Evolutionary conservation across 1,284 basidiomycete species (phyloP), one percentile per base, ranked within the genome.

Genomic region (Kwoniella shivajii): DNA sequence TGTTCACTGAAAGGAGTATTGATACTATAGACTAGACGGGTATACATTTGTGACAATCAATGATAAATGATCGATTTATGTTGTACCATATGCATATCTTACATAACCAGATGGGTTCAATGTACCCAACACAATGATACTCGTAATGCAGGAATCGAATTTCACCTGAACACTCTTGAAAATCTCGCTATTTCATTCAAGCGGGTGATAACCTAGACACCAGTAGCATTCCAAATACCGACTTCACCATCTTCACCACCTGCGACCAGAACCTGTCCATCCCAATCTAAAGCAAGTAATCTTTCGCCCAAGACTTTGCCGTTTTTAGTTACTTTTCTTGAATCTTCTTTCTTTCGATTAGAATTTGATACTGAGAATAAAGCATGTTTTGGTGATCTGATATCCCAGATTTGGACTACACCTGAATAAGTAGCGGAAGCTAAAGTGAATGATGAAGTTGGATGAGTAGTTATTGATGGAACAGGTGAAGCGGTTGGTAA

Each of bases 391-490:
- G 80, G 79, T 27, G 77, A 79, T 33, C 92, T 82, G 27, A 92
- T 77, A 74, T 97, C 93, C 92, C 92, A 96, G 18, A 96, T 80
- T 26, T 91, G 83, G 2, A 88, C 86, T 0, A 86, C 79, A 33
- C 91, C 90, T 60, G 92, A 89, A 72, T 93, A 92, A 0, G 87
- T 86, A 1, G 90, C 92, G 0, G 85, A 88, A 7, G 88, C 82
- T 18, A 93, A 80, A 63, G 90, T 89, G 66, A 88, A 81, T 26
- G 78, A 80, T 18, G 85, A 85, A 0, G 82, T 81, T 0, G 83
- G 80, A 66, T 86, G 80, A 14, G 84, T 74, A 0, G 82, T 81
- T 18, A 94, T 76, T 55, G 86, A 86, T 0, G 89, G 87, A 0
- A 92, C 89, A 5, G 88, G 88, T 0, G 88, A 83, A 4, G 86